Base-by-base conservation (phyloP, 805 yeast genomes). In the Maudiozyma saulgeensis region DNA sequence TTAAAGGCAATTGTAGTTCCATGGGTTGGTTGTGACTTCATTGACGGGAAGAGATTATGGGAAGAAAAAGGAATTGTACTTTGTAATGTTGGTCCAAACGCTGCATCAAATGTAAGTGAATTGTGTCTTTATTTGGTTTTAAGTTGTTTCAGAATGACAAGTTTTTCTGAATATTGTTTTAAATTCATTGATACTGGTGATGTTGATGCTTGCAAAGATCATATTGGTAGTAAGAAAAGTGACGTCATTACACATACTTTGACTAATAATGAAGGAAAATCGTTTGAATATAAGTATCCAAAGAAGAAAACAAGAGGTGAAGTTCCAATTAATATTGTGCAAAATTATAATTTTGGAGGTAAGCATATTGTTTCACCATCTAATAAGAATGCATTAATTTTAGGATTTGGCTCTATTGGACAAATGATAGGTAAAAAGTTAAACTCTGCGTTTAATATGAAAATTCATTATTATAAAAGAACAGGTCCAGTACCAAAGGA, bases 351-450 rank as follows among this genome's bases (percentile, higher is more conserved):
- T 18, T 64, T 79, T 2, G 81, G 79, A 40, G 72, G 77, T 2
- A 68, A 77, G 23, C 60, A 60, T 28, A 61, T 76, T 55, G 78
- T 63, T 19, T 72, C 79, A 4, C 88, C 89, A 6, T 61, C 64
- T 15, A 80, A 80, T 19, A 81, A 79, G 58, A 69, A 69, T 23
- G 88, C 74, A 1, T 78, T 81, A 2, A 73, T 86, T 34, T 77
- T 84, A 3, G 95, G 95, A 0, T 81, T 85, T 57, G 95, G 95
- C 1, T 71, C 79, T 19, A 86, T 86, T 56, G 95, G 95, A 8
- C 75, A 75, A 60, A 71, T 74, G 31, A 78, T 84, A 50, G 93
- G 81, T 3, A 66, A 64, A 44, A 73, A 82, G 56, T 70, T 86
- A 51, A 47, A 68, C 44, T 68, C 68, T n/a, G 59, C 53, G 1